Evolutionary conservation across 2,329 filamentous ascomycete species (phyloP), one percentile per base, ranked within the genome.

Genomic region (Epichloe sylvatica): DNA sequence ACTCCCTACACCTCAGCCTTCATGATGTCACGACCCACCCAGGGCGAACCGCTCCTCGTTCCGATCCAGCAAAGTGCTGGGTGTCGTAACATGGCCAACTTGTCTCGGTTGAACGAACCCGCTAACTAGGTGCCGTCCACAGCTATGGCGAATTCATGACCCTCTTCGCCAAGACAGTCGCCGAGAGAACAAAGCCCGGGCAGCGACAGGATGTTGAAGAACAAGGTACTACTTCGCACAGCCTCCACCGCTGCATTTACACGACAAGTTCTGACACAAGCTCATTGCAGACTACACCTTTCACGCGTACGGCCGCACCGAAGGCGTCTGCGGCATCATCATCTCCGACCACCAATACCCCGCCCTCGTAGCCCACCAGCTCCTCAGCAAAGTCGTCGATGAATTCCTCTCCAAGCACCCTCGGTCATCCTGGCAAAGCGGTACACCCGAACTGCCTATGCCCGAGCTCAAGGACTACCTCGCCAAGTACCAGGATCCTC

Each of bases 171-270:
- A 87, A 87, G 69, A 91, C 85, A 17, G 84, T 96, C 45, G 91
- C 91, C 53, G 86, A 94, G 69, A 78, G 86, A 59, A 95, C 88
- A 53, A 74, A 75, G 52, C 78, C 83, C n/a, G 88, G 85, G 49
- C 81, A 89, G 67, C 76, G 87, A 64, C 86, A 94, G 67, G 86
- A 89, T 64, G 82, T 94, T 50, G 84, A 94, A 68, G 81, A 92
- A 67, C 79, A 89, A 72, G 80, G 81, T 81, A 70, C 55, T 64
- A 54, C 43, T 23, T 30, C 37, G 13, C 44, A 23, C n/a, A 3
- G 21, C 33, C n/a, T 19, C 7, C 30, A 3, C 17, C 17, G 9
- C 11, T n/a, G 21, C n/a, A 34, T 12, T 8, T 8, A 6, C 23
- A 6, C 7, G 11, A 19, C 15, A 11, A 41, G 39, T 41, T 6